phyloP scores from a whole-genome alignment of 2,329 filamentous ascomycete species.

The Dactylellina haptotyla region DNA sequence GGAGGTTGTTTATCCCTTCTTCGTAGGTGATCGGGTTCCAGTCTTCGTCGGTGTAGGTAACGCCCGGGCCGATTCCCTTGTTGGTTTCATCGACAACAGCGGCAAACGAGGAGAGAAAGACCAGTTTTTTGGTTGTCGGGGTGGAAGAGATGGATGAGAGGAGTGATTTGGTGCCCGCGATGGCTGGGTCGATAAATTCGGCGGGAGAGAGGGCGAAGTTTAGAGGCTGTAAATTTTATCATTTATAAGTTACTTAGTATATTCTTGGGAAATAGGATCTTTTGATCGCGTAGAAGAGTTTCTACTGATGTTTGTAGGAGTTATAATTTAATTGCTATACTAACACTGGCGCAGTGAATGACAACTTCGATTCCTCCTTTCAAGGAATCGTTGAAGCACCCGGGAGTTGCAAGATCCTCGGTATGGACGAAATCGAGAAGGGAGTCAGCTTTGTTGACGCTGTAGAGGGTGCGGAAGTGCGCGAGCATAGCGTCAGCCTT shows the following conservation, averaged over 20 bases:
- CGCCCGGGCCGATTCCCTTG: conserved; percentile 65
- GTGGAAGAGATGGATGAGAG: conserved; percentile 56
- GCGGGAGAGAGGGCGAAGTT: conserved; percentile 28
- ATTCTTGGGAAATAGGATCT: too few species aligned
- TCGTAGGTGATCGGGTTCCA: conserved; percentile 70
- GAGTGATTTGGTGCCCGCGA: conserved; percentile 32
- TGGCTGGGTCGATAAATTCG: conserved; percentile 33
- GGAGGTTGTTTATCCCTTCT: conserved; percentile 64
- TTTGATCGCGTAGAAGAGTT: too few species aligned
- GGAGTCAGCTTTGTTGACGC: conserved; percentile 8
- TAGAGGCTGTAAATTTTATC: conserved; percentile 12
- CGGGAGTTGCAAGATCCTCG: conserved; percentile 14
- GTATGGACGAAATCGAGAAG: conserved; percentile 30
- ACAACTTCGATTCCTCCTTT: conserved; percentile 27
- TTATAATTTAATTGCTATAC: not conserved
- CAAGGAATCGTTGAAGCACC: conserved; percentile 35
- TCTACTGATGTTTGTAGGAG: too few species aligned
- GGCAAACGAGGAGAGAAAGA: conserved; percentile 76
- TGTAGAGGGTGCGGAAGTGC: conserved; percentile 22
- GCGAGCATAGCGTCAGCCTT: conserved; percentile 19
- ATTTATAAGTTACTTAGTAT: too few species aligned
- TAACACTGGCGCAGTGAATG: conserved; percentile 41
- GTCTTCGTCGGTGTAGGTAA: conserved; percentile 67
- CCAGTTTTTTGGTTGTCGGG: conserved; percentile 60
- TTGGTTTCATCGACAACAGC: conserved; percentile 68